phyloP scores from a whole-genome alignment of 768 basidiomycete species.

The Tricholoma matsutake region DNA sequence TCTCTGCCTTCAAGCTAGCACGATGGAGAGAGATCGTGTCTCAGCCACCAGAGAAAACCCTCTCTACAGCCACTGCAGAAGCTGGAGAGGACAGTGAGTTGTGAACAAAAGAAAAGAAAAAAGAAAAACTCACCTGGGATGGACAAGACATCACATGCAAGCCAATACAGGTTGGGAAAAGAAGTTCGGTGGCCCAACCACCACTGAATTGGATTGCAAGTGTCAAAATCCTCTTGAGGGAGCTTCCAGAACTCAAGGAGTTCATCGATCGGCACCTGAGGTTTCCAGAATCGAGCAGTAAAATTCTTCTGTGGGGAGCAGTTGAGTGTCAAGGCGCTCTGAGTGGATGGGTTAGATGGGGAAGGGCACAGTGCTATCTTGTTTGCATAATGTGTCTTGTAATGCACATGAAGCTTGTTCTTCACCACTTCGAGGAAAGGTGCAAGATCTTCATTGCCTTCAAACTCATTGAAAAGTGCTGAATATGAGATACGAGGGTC shows the following conservation, averaged over 20 bases:
- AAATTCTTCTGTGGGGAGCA: neutral
- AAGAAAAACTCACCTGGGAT: too few relatives aligned
- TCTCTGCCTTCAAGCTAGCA: too few relatives aligned
- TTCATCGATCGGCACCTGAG: neutral
- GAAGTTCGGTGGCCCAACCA: too few relatives aligned
- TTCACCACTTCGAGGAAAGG: neutral
- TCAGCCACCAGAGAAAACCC: neutral
- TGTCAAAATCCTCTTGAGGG: too few relatives aligned
- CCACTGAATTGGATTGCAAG: too few relatives aligned
- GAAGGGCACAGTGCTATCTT: neutral
- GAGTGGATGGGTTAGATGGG: neutral
- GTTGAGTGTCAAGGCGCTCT: too few relatives aligned
- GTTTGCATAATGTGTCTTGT: neutral
- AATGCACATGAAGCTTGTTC: neutral
- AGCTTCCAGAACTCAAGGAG: neutral
- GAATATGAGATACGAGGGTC: neutral
- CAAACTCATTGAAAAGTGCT: neutral
- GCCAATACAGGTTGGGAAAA: too few relatives aligned
- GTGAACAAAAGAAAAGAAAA: too few relatives aligned
- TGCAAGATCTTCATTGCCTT: neutral
- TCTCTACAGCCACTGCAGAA: neutral
- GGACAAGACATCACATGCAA: too few relatives aligned
- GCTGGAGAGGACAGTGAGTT: too few relatives aligned
- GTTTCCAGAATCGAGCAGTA: too few relatives aligned
- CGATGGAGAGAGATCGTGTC: neutral